Evolutionary conservation across 2,329 filamentous ascomycete species (phyloP).

Genomic region (Trichoderma simmonsii): DNA sequence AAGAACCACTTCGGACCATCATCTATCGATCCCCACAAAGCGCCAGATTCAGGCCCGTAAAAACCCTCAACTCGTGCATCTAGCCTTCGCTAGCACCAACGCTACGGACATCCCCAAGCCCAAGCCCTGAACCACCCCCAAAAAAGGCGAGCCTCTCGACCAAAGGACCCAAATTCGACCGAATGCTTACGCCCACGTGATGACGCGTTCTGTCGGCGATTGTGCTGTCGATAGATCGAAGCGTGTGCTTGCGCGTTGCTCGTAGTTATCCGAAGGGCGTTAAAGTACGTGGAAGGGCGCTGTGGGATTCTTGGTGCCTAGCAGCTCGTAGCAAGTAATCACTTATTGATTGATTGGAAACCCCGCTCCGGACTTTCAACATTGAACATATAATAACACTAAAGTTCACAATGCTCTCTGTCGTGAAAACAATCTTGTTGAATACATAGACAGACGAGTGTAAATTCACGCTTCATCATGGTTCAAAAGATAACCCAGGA

Average conservation of each 20-base stretch:
- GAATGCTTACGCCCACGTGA: constrained; percentile 10
- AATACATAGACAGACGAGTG: background rate
- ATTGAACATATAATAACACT: background rate
- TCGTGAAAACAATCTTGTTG: background rate
- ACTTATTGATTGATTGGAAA: background rate
- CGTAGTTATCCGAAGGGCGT: background rate
- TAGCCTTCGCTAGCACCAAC: background rate
- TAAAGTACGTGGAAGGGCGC: background rate
- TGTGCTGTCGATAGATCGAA: background rate
- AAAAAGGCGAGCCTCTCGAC: background rate
- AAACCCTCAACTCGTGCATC: background rate
- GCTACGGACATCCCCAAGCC: background rate
- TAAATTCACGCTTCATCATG: constrained; percentile 19
- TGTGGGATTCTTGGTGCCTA: background rate
- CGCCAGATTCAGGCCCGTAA: background rate
- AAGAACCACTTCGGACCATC: background rate
- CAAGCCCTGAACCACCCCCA: background rate
- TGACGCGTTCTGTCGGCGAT: background rate
- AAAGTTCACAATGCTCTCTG: background rate
- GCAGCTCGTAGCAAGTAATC: background rate
- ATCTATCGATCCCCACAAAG: background rate
- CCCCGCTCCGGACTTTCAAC: background rate
- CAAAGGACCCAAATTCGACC: background rate
- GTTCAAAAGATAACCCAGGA: constrained; percentile 28
- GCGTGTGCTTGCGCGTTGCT: background rate